phyloP scores from a whole-genome alignment of 768 basidiomycete species.

The Hypholoma fasciculare region DNA sequence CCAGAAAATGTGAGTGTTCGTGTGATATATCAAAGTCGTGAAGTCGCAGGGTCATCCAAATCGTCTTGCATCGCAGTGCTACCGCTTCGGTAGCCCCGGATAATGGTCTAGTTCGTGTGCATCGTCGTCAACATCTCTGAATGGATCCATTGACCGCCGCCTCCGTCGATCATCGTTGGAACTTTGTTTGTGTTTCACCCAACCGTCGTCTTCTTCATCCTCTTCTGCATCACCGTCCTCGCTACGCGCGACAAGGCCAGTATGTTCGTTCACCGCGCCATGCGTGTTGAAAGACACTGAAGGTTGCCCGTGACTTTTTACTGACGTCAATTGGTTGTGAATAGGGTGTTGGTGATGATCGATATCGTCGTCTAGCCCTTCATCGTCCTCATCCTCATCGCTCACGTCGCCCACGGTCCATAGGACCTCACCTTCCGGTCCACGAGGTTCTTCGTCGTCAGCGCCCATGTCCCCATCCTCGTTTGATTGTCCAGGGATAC shows the following conservation, averaged over 20 bases:
- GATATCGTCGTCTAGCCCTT: conserved; percentile 43
- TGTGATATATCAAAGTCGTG: conserved; percentile 1
- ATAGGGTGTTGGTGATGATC: conserved; percentile 44
- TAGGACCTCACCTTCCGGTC: conserved; percentile 45
- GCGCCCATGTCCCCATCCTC: conserved; percentile 16
- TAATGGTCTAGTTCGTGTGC: conserved; percentile 11
- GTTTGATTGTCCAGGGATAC: conserved; percentile 10
- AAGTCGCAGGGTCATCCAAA: background rate
- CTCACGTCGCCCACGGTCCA: conserved; percentile 79
- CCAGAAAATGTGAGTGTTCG: conserved; percentile 2
- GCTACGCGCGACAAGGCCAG: conserved; percentile 15
- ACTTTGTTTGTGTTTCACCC: conserved; percentile 6
- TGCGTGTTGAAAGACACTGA: conserved; percentile 6
- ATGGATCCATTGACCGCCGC: conserved; percentile 29
- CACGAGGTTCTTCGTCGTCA: conserved; percentile 23
- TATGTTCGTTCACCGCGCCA: conserved; percentile 14
- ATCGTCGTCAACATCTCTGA: conserved; percentile 20
- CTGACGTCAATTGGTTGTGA: conserved; percentile 17
- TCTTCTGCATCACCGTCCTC: background rate
- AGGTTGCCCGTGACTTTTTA: conserved; percentile 7
- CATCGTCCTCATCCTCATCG: conserved; percentile 58
- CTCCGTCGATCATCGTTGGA: conserved; percentile 9
- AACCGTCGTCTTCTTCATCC: conserved; percentile 11
- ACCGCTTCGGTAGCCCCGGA: conserved; percentile 6
- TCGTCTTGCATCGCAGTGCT: background rate